phyloP scores from a whole-genome alignment of 352 stramenopile genomes.

The Phytophthora pseudosyringae region DNA sequence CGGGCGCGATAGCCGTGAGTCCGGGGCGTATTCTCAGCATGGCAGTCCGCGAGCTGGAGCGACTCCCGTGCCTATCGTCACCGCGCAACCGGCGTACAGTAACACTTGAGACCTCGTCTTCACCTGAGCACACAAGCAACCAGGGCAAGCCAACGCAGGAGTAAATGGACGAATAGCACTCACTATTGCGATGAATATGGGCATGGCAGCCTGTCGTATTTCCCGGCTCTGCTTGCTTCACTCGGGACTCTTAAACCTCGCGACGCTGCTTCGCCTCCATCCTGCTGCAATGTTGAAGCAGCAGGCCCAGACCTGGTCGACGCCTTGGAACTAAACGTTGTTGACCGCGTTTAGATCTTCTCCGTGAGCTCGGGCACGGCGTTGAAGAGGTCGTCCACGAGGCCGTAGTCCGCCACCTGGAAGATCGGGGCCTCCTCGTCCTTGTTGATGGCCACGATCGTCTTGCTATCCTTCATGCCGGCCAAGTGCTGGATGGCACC shows the following conservation, averaged over 20 bases:
- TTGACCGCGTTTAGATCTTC: conserved; percentile 92
- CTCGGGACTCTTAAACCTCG: conserved; percentile 16
- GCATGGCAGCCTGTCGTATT: conserved; percentile 15
- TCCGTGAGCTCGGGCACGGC: conserved; percentile 97
- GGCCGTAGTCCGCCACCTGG: conserved; percentile 98
- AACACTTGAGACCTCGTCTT: not conserved
- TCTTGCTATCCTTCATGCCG: conserved; percentile 99
- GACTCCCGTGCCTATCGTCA: conserved; percentile 27
- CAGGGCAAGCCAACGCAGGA: conserved; percentile 7
- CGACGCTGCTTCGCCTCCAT: not conserved
- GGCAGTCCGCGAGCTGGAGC: conserved; percentile 15
- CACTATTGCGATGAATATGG: conserved; percentile 35
- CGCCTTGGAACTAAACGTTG: not conserved
- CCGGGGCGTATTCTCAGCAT: conserved; percentile 12
- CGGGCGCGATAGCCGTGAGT: not conserved
- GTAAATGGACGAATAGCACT: conserved; percentile 35
- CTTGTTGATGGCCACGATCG: conserved; percentile 99
- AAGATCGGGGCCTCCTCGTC: conserved; percentile 99
- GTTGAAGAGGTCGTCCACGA: conserved; percentile 98
- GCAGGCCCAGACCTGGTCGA: not conserved
- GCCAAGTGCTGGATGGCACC: conserved; percentile 99
- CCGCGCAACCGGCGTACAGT: conserved; percentile 7
- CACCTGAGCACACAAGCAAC: not conserved
- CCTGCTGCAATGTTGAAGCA: too few relatives aligned
- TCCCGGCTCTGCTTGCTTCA: conserved; percentile 12